These are phyloP conservation scores for Zymoseptoria pseudotritici DNA, from an alignment of 2,329 filamentous ascomycete species.

Conservation along the genomic window DNA sequence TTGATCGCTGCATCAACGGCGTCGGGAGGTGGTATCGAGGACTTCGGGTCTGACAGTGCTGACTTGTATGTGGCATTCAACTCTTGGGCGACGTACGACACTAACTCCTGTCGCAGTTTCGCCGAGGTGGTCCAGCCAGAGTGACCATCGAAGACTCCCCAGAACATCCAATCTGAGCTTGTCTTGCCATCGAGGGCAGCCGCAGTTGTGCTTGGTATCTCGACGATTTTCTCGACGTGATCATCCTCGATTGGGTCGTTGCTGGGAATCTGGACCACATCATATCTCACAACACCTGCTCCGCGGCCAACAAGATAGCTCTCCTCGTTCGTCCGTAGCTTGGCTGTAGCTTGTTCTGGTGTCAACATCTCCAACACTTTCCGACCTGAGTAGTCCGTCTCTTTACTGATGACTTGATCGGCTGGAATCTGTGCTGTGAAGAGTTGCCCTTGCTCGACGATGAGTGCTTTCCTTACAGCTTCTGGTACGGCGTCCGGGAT, in stretches of 20 bases:
- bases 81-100: constrained; percentile 86
- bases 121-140: constrained; percentile 98
- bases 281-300: constrained; percentile 86
- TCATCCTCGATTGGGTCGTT: constrained; percentile 99
- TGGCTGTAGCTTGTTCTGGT: constrained; percentile 85
- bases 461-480: constrained; percentile 58
- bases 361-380: constrained; percentile 94
- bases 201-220: constrained; percentile 61
- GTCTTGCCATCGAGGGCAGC: constrained; percentile 48
- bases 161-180: constrained; percentile 96
- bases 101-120: constrained; percentile 84
- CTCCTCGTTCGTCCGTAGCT: constrained; percentile 80
- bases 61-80: constrained; percentile 86
- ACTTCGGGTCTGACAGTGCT: constrained; percentile 50
- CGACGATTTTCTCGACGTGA: constrained; percentile 95
- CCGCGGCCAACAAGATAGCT: constrained; percentile 86
- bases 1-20: constrained; percentile 89
- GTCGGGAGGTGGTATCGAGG: constrained; percentile 63
- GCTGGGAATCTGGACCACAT: constrained; percentile 87
- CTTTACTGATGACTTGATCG: constrained; percentile 80
- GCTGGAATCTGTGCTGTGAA: constrained; percentile 81
- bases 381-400: constrained; percentile 73
- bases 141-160: constrained; percentile 97
- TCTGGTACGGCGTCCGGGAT: constrained; percentile 41
- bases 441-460: constrained; percentile 84